These are phyloP conservation scores for Physcomitrellopsis africana DNA, from an alignment of 225 moss, liverwort and hornwort species.

Conservation along the genomic window DNA sequence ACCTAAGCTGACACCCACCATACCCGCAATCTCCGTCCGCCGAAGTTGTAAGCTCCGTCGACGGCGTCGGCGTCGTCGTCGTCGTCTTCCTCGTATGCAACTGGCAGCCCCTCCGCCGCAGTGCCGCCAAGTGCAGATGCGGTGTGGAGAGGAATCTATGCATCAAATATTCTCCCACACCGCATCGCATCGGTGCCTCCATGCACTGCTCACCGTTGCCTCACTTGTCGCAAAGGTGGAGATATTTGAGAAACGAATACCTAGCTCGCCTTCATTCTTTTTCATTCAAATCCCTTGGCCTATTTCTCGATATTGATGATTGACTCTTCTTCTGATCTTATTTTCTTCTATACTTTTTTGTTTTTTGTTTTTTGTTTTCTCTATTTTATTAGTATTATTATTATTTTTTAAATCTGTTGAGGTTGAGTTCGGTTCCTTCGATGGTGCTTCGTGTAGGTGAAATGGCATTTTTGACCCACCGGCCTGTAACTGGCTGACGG, in stretches of 20 bases:
- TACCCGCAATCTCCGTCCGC: background rate
- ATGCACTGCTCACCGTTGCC: slow-evolving; percentile 3
- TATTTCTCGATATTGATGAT: slow-evolving; percentile 1
- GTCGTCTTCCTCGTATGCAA: background rate
- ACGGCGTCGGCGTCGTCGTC: background rate
- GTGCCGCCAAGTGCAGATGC: background rate
- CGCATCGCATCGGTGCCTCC: background rate
- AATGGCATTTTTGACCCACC: too few relatives aligned
- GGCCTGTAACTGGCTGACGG: too few relatives aligned
- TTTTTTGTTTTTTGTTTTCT: background rate
- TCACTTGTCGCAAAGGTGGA: background rate
- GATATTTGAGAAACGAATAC: background rate
- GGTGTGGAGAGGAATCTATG: slow-evolving; percentile 27
- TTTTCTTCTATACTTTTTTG: slow-evolving; percentile 11
- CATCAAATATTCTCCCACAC: slow-evolving; percentile 19
- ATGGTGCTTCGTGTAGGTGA: too few relatives aligned
- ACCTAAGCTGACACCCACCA: too few relatives aligned
- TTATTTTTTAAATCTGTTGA: background rate
- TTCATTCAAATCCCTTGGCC: background rate
- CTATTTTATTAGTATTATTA: background rate
- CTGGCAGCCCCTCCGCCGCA: background rate
- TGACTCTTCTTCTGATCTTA: background rate
- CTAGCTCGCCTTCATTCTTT: slow-evolving; percentile 9
- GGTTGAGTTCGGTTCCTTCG: too few relatives aligned
- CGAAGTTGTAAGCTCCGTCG: background rate